Evolutionary conservation across 2,329 filamentous ascomycete genomes (phyloP).

Genomic region (Pestalotiopsis sp.): DNA sequence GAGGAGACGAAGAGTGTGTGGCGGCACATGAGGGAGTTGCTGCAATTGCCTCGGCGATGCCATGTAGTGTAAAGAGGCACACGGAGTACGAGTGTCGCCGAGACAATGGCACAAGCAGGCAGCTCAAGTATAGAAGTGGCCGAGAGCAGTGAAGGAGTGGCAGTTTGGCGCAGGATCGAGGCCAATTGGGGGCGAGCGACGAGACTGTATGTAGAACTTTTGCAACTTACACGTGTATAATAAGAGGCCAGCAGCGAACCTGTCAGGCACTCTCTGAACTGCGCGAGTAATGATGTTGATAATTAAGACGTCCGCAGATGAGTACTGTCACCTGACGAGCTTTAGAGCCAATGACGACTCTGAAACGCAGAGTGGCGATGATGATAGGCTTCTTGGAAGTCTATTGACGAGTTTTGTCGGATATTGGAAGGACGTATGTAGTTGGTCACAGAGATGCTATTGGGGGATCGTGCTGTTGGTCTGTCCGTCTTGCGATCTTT

Average conservation of each 20-base stretch:
- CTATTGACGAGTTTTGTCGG: conserved; percentile 33
- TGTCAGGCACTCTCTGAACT: conserved; percentile 29
- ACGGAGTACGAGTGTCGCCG: conserved; percentile 10
- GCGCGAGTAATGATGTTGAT: conserved; percentile 30
- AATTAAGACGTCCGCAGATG: conserved; percentile 45
- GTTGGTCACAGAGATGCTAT: conserved; percentile 54
- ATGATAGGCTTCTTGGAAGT: conserved; percentile 53
- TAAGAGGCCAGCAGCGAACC: conserved; percentile 17
- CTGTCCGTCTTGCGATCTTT: conserved; percentile 29
- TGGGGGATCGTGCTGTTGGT: conserved; percentile 23
- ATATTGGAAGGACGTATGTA: conserved; percentile 41
- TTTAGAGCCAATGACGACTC: conserved; percentile 48
- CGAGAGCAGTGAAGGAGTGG: conserved; percentile 18
- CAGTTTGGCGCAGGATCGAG: conserved; percentile 3
- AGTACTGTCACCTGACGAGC: conserved; percentile 54
- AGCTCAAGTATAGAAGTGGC: neutral
- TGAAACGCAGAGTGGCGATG: conserved; percentile 43
- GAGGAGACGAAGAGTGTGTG: neutral
- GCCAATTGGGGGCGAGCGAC: neutral
- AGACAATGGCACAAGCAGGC: neutral
- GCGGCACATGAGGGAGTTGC: neutral
- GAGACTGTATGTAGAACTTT: neutral
- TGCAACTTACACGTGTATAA: neutral
- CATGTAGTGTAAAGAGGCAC: conserved; percentile 22
- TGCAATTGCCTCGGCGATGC: conserved; percentile 7